These are phyloP conservation scores for Micractinium conductrix DNA, from an alignment of 139 green algal species.

Conservation along the genomic window DNA sequence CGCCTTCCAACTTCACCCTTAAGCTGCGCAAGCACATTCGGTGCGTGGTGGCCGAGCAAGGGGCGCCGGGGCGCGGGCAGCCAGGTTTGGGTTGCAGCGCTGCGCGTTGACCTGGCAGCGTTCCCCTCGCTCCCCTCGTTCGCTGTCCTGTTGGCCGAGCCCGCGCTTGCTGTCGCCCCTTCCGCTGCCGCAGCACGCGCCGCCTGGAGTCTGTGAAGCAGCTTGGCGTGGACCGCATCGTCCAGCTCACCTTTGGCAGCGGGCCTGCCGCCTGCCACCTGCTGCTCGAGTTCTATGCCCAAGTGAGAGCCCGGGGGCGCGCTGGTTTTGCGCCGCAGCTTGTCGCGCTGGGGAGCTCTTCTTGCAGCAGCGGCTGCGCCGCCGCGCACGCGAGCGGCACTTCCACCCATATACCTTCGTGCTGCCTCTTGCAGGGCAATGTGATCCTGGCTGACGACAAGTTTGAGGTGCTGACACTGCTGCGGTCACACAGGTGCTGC, in stretches of 20 bases:
- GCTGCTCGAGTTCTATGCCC: conserved; percentile 96
- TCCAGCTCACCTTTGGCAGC: conserved; percentile 93
- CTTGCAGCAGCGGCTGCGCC: no score
- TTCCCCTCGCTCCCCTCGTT: no score
- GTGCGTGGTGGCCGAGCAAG: background rate
- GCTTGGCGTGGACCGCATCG: conserved; percentile 94
- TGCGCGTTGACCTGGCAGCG: background rate
- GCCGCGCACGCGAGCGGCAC: no score
- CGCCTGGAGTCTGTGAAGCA: conserved; percentile 87
- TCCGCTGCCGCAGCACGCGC: conserved; percentile 54
- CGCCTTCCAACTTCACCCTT: conserved; percentile 92
- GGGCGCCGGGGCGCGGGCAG: no score
- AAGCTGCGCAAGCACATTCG: conserved; percentile 98
- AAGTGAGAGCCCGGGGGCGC: conserved; percentile 43
- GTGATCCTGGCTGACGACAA: conserved; percentile 90
- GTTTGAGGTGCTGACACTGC: conserved; percentile 93
- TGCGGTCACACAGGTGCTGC: conserved; percentile 79
- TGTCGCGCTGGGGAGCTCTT: no score
- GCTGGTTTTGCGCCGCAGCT: no score
- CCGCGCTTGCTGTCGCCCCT: background rate
- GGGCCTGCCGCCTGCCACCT: conserved; percentile 88
- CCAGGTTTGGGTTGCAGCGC: no score
- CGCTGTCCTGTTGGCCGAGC: no score
- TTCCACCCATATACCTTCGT: no score
- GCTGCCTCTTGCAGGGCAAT: conserved; percentile 93